Evolutionary conservation across 306 rosid species (phyloP), one percentile per base, ranked within the genome.

Genomic region (Medicago arabica): DNA sequence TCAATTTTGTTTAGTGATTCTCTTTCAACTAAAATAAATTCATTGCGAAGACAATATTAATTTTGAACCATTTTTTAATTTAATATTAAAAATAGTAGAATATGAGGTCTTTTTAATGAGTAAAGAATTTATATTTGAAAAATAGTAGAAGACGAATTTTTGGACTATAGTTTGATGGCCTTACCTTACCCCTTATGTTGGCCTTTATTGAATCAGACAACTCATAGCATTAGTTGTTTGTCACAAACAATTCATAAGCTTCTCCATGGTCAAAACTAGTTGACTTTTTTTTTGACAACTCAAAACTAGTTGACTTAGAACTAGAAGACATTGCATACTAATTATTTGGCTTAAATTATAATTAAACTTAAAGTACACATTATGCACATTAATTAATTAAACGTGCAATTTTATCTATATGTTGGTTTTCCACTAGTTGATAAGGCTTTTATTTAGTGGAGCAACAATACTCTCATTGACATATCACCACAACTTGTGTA

Each of bases 361-460:
- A 34, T 34, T 34, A 28, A 28, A 3, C 31, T 28, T 28, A 51
- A 78, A 71, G 19, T 50, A 62, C 23, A 69, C 31, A 69, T n/a
- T 78, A 50, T 63, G 14, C 54, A 59, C 15, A 59, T 40, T 43
- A 53, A 7, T 44, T 58, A 67, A 74, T 46, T n/a, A 55, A 47
- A 43, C 19, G 49, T 67, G 66, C 49, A 74, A 1, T 34, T 66
- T 31, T 28, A 66, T 73, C 10, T 55, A 4, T 43, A 46, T 40
- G 51, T 19, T 54, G 78, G 74, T 79, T 46, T 67, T 80, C 50
- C 40, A 81, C 72, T 63, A 75, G 78, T 63, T 55, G 70, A 76
- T 64, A 76, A 60, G 75, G 40, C 63, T 81, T 81, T 68, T 63
- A 44, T 31, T n/a, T 71, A 81, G 78, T 76, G 75, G 81, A 81